Conservation (phyloP, 176 grass and related monocot species). For the Ensete ventricosum region DNA sequence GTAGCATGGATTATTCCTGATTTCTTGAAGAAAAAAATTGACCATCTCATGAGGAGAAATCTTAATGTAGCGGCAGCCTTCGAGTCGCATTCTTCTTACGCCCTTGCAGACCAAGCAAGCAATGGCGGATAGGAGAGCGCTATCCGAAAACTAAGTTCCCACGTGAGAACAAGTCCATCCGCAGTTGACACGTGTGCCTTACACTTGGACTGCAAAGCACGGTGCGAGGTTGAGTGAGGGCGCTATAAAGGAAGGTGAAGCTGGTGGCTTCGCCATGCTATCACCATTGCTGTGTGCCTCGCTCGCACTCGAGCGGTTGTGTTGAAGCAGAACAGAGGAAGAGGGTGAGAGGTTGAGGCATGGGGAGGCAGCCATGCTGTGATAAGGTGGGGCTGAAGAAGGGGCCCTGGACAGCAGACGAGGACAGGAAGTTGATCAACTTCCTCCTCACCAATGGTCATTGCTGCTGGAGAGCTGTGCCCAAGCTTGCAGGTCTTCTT, state of each 20-base stretch:
- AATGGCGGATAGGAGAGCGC: too few relatives aligned
- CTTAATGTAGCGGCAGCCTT: too few relatives aligned
- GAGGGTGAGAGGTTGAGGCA: conserved; percentile 8
- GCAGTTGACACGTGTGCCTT: background rate
- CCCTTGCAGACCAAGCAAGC: too few relatives aligned
- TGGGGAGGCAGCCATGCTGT: conserved; percentile 93
- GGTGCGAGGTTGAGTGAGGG: background rate
- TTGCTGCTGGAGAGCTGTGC: conserved; percentile 86
- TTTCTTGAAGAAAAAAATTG: too few relatives aligned
- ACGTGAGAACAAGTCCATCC: background rate
- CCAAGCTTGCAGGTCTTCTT: conserved; percentile 72
- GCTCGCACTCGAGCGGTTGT: background rate
- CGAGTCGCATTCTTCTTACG: too few relatives aligned
- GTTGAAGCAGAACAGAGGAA: background rate
- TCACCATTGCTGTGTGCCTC: background rate
- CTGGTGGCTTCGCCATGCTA: background rate
- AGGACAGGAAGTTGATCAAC: conserved; percentile 75
- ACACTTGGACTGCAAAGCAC: background rate
- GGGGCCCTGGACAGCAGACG: conserved; percentile 79
- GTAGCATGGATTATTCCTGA: too few relatives aligned
- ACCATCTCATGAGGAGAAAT: too few relatives aligned
- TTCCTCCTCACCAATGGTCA: conserved; percentile 77
- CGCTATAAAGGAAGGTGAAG: background rate
- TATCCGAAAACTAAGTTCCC: background rate
- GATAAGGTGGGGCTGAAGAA: conserved; percentile 80